These are phyloP conservation scores for Glomus cerebriforme DNA, from an alignment of 192 early-diverging fungal species.

Conservation along the genomic window DNA sequence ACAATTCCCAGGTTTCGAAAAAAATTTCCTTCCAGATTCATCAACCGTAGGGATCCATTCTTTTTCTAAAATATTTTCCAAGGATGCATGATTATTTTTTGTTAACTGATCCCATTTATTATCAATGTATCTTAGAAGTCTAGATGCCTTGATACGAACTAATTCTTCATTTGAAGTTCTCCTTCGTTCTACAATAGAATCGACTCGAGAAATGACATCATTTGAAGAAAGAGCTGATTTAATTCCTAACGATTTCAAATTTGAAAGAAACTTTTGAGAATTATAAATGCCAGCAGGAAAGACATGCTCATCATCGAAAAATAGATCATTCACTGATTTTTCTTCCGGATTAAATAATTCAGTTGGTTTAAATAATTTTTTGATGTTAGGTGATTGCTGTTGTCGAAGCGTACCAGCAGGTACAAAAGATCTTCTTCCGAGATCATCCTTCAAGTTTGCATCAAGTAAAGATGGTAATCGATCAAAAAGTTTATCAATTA, in stretches of 20 bases:
- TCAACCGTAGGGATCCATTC: constrained; percentile 6
- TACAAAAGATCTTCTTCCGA: neutral
- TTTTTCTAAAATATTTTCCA: neutral
- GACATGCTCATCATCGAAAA: neutral
- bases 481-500: constrained; percentile 2
- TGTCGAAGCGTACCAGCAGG: neutral
- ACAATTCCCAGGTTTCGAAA: neutral
- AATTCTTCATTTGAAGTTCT: neutral
- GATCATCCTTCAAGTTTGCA: neutral
- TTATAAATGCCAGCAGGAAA: neutral
- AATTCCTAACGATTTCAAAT: neutral
- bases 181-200: neutral
- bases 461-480: neutral
- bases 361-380: neutral
- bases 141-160: neutral
- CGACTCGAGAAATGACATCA: neutral
- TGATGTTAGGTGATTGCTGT: neutral
- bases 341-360: neutral
- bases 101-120: neutral
- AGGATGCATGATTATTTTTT: neutral
- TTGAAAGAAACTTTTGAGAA: neutral
- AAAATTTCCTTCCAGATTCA: neutral
- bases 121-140: neutral
- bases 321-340: neutral
- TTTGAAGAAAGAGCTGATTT: neutral